These are phyloP conservation scores for Aegilops longissima DNA, from an alignment of 176 grass and related monocot genomes.

Conservation along the genomic window DNA sequence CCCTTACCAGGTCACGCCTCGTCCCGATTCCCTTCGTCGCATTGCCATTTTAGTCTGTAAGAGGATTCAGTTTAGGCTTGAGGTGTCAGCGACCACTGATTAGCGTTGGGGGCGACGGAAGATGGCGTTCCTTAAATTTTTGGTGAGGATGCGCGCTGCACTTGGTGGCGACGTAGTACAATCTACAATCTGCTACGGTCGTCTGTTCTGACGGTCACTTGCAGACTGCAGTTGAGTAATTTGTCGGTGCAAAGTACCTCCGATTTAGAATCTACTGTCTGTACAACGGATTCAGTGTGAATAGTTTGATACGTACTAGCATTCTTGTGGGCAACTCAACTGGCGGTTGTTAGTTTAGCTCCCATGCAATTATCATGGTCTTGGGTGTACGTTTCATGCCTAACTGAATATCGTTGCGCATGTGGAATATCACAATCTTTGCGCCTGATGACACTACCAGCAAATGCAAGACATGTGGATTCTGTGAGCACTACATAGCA, in stretches of 20 bases:
- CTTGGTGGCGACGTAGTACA: background rate
- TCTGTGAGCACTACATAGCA: background rate
- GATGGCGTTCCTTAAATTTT: background rate
- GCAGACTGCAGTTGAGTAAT: background rate
- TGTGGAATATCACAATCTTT: constrained; percentile 4
- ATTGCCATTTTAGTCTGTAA: background rate
- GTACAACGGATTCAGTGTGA: background rate
- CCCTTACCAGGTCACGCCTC: constrained; percentile 55
- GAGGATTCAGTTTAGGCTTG: background rate
- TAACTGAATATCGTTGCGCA: background rate
- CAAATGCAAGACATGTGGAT: background rate
- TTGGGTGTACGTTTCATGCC: background rate
- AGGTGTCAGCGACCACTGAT: background rate
- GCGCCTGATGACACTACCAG: background rate
- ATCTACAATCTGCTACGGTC: background rate
- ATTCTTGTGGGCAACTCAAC: background rate
- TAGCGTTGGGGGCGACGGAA: background rate
- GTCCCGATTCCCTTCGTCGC: background rate
- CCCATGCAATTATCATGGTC: background rate
- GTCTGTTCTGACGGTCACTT: background rate
- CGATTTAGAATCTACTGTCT: background rate
- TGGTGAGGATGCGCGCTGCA: background rate
- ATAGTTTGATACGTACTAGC: background rate
- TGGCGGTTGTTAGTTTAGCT: background rate
- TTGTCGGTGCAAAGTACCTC: background rate